phyloP scores from a whole-genome alignment of 129 eudicot genomes.

The Helichrysum umbraculigerum region DNA sequence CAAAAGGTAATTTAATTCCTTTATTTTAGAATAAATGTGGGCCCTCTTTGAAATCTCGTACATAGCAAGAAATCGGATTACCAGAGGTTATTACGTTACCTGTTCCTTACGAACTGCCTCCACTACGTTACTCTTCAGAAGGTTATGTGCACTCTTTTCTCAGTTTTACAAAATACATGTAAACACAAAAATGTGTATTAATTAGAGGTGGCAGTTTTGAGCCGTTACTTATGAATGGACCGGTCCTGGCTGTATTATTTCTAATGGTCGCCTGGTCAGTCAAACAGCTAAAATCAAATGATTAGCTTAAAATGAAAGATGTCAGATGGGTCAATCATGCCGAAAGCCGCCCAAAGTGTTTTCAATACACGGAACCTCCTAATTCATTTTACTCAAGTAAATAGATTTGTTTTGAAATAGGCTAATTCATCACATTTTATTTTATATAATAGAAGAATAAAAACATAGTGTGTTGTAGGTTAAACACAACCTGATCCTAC shows the following conservation, averaged over 20 bases:
- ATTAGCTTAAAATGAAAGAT: no score
- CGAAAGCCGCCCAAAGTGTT: no score
- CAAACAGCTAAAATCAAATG: neutral
- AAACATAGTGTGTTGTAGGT: no score
- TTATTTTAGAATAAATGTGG: no score
- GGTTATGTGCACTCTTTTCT: conserved; percentile 40
- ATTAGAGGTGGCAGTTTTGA: neutral
- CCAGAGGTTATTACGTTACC: conserved; percentile 68
- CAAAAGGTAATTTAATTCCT: no score
- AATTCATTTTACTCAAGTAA: no score
- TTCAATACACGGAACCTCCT: no score
- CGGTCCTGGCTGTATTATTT: neutral
- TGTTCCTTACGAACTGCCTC: conserved; percentile 94
- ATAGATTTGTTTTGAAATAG: neutral
- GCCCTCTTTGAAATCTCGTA: conserved; percentile 53
- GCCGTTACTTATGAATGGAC: neutral
- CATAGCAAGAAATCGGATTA: conserved; percentile 36
- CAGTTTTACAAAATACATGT: neutral
- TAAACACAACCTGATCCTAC: neutral
- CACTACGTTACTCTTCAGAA: conserved; percentile 69
- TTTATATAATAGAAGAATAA: no score
- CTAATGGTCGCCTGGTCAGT: neutral
- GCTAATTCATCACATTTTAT: neutral
- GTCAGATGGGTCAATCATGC: no score
- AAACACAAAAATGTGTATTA: neutral